Base-by-base conservation (phyloP, 2,329 filamentous ascomycete species). In the Sclerotinia minor region DNA sequence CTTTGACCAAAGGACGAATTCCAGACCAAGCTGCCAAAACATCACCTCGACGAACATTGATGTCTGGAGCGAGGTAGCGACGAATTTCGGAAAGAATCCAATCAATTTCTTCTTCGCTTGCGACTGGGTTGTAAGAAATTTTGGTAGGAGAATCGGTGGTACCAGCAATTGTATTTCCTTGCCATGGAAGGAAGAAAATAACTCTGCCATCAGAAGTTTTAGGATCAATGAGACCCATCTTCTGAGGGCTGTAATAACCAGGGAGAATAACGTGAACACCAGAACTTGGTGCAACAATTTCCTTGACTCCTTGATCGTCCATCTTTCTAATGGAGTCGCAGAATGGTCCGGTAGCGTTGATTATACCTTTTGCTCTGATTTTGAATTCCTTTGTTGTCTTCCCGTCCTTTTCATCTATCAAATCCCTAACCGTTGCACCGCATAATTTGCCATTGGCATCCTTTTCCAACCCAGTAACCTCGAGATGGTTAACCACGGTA, bases 171-270 rank as follows among this genome's bases (percentile, higher is more conserved):
- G 92, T 96, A 80, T 95, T 95, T 60, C 92, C 92, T 80, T 96
- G 92, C 92, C 92, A 96, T 29, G 92, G 92, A 52, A 96, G 83
- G 84, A 96, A 96, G 86, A 96, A 96, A 76, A 96, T 94, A 61
- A 96, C 92, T 77, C 92, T 87, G 26, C 92, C 92, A 76, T 96
- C 92, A 1, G 92, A 96, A 2, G 92, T 95, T 52, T 88, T 87
- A 6, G 92, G 92, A 75, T 96, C 92, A 74, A 96, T 91, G 52
- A 96, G 83, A 70, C 92, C 92, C 92, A 96, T 95, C 76, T 93
- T 89, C 26, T 88, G 85, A 54, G 92, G 92, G 74, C 89, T 91
- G 82, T 90, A 95, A 81, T 95, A 96, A 59, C 92, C 92, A 29
- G 92, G 92, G 2, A 96, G 86, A 71, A 96, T 90, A 70, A 96